These are phyloP conservation scores for Penicillium mononematosum DNA, from an alignment of 495 filamentous ascomycete genomes.

Conservation along the genomic window DNA sequence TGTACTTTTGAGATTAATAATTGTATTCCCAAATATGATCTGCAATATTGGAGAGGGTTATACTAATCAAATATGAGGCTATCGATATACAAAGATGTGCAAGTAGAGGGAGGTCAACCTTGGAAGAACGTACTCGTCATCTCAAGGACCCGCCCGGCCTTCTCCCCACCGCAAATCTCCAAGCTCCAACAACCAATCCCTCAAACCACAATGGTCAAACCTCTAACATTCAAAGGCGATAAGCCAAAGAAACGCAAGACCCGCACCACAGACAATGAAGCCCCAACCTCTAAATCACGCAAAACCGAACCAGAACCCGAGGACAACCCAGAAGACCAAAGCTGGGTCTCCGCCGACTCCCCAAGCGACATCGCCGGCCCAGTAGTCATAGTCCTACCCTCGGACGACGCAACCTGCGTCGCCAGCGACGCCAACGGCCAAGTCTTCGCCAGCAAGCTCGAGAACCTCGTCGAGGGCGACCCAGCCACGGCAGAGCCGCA, in stretches of 20 bases:
- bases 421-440: conserved; percentile 82
- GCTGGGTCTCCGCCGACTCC: conserved; percentile 85
- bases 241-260: conserved; percentile 88
- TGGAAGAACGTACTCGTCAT: neutral
- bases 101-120: too few relatives aligned
- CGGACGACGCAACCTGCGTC: conserved; percentile 63
- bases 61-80: neutral
- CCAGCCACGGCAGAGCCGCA: conserved; percentile 83
- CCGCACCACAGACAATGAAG: conserved; percentile 37
- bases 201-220: conserved; percentile 60
- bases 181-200: conserved; percentile 1
- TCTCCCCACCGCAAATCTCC: conserved; percentile 4
- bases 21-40: neutral
- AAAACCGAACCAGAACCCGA: conserved; percentile 28
- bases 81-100: too few relatives aligned
- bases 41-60: neutral
- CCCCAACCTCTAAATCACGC: conserved; percentile 41
- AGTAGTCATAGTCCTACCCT: conserved; percentile 75
- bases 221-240: conserved; percentile 93
- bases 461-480: conserved; percentile 80
- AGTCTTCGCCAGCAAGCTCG: conserved; percentile 74
- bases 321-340: conserved; percentile 62
- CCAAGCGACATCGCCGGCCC: conserved; percentile 78
- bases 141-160: neutral
- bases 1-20: neutral